Evolutionary conservation across 805 yeast genomes (phyloP), one percentile per base, ranked within the genome.

Genomic region (Wickerhamomyces xylosicus): DNA sequence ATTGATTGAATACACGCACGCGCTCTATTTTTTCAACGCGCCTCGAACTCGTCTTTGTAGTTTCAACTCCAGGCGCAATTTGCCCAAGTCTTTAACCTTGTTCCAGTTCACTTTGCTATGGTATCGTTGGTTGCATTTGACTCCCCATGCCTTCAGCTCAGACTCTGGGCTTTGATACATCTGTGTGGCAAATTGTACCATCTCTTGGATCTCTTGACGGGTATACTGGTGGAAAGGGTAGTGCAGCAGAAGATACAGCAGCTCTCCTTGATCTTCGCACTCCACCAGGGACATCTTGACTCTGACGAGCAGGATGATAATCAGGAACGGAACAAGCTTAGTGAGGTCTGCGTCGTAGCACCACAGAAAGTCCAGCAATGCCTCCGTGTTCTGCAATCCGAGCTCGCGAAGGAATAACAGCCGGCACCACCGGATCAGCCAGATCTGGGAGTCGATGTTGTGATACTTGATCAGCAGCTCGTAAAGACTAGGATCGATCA

Each of bases 371-470:
- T 72, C 78, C 66, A 75, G 59, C 2, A 68, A 41, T 22, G 53
- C 54, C 18, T 58, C 52, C 0, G 65, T 55, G 16, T 54, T 50
- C 20, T 63, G 57, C 37, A 55, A 45, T 1, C 71, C 74, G 14
- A 72, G 41, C 40, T 72, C 78, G 39, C 78, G 50, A 13, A 67
- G 48, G 21, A 72, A 58, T 3, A 71, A 39, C 13, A 72, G 51
- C 17, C 77, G 52, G 4, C 68, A 61, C 59, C 68, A 72, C 37
- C 78, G 50, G 13, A 72, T 72, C 20, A 70, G 52, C 78, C 78
- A 72, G 28, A 72, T 57, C 45, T 68, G 75, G 6, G 69, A 59
- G 42, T 72, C 78, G 5, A 72, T 52, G 41, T 54, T 60, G 31
- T 71, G 57, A 44, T 64, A 67, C 36, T 63, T 65, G 14, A 63